Evolutionary conservation across 1,139 yeast species (phyloP).

Genomic region (Barnettozyma hawaiiensis): DNA sequence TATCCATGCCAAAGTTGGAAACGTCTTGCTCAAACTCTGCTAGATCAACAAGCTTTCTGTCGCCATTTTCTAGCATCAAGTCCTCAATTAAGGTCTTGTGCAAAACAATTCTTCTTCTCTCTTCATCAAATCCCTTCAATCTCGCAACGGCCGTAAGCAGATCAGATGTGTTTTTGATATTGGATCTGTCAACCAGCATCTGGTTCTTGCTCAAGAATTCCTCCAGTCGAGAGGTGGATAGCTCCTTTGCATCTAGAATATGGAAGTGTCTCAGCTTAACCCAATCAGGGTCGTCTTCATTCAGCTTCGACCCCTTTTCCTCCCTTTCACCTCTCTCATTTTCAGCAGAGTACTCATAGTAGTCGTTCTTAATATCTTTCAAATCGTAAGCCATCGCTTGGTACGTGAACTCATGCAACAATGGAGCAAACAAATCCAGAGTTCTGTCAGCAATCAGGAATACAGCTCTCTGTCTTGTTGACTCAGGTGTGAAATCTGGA

Average conservation of each 20-base stretch:
- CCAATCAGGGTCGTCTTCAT: slow-evolving; percentile 77
- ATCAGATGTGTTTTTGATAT: slow-evolving; percentile 56
- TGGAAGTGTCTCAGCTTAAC: slow-evolving; percentile 65
- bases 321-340: slow-evolving; percentile 53
- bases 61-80: slow-evolving; percentile 48
- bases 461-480: slow-evolving; percentile 62
- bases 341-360: slow-evolving; percentile 57
- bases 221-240: slow-evolving; percentile 53
- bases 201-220: slow-evolving; percentile 73
- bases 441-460: slow-evolving; percentile 78
- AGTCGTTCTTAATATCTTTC: slow-evolving; percentile 38
- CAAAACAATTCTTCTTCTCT: slow-evolving; percentile 51
- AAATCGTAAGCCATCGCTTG: slow-evolving; percentile 89
- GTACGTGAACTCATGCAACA: slow-evolving; percentile 87
- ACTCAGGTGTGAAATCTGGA: slow-evolving; percentile 52
- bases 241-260: slow-evolving; percentile 69
- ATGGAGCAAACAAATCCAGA: slow-evolving; percentile 75
- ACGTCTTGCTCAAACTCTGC: slow-evolving; percentile 74
- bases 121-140: slow-evolving; percentile 62
- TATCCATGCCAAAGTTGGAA: slow-evolving; percentile 65
- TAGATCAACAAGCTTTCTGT: slow-evolving; percentile 51
- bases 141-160: slow-evolving; percentile 63
- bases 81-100: slow-evolving; percentile 59
- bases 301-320: slow-evolving; percentile 40
- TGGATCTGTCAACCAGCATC: slow-evolving; percentile 54